phyloP scores from a whole-genome alignment of 306 rosid genomes.

The Geum urbanum region DNA sequence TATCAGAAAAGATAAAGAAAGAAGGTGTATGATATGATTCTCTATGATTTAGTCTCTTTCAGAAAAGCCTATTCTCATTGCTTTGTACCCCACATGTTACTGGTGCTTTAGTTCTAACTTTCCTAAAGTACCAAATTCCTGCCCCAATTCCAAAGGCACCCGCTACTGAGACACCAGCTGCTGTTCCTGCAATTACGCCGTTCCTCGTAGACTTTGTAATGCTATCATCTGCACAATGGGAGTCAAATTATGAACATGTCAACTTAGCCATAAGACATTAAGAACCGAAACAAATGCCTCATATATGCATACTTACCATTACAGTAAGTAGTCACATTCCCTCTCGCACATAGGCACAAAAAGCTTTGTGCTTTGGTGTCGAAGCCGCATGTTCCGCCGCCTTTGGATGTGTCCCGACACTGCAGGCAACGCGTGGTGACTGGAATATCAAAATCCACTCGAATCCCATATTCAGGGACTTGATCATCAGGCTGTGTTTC shows the following conservation, averaged over 20 bases:
- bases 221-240: slow-evolving; percentile 55
- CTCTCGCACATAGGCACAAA: slow-evolving; percentile 61
- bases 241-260: background rate
- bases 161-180: slow-evolving; percentile 61
- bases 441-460: slow-evolving; percentile 75
- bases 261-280: too few species aligned
- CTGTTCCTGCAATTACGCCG: slow-evolving; percentile 79
- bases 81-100: slow-evolving; percentile 87
- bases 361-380: slow-evolving; percentile 46
- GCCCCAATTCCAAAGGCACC: slow-evolving; percentile 83
- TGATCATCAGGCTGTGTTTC: slow-evolving; percentile 72
- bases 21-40: slow-evolving; percentile 28
- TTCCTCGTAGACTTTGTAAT: slow-evolving; percentile 43
- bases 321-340: slow-evolving; percentile 78
- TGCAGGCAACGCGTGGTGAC: slow-evolving; percentile 75
- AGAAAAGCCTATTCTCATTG: slow-evolving; percentile 86
- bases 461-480: slow-evolving; percentile 77
- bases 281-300: background rate
- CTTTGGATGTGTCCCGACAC: slow-evolving; percentile 72
- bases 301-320: slow-evolving; percentile 38
- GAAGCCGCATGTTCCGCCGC: slow-evolving; percentile 88
- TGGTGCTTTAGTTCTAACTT: slow-evolving; percentile 73
- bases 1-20: slow-evolving; percentile 19
- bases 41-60: slow-evolving; percentile 27
- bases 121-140: slow-evolving; percentile 67